Base-by-base conservation (phyloP, 371 early-diverging fungal genomes). In the Mucor lusitanicus region DNA sequence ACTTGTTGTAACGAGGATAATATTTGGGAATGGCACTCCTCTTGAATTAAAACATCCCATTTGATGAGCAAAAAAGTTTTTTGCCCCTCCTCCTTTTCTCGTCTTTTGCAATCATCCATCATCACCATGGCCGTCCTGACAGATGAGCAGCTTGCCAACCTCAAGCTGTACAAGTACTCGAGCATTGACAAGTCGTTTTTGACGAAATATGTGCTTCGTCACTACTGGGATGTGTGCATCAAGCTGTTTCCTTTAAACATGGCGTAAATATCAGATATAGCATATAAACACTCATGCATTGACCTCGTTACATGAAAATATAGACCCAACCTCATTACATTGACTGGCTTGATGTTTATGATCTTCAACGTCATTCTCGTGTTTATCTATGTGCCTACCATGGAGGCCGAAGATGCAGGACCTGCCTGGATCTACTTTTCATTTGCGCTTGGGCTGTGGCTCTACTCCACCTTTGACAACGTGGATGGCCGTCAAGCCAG, bases 401-500 rank as follows among this genome's bases (percentile, higher is more conserved):
- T 81, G 77, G 79, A 75, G 35, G 61, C 67, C 11, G 76, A 78
- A 35, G 53, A 59, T 30, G 65, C 65, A n/a, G 80, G 77, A 19
- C 82, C 82, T 21, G 39, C 72, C 11, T 81, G 82, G 82, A 55
- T 81, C 3, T 79, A 81, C 48, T 73, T 79, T 63, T 91, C 91
- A 67, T 95, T 90, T 81, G 93, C 92, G 9, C 68, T 92, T 25
- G 94, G 94, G 28, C 76, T 99, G 66, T 98, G 95, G 92, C 75
- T 97, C 42, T 98, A 98, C 78, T 94, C 94, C 46, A 95, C 97
- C 6, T 93, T 97, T 76, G 99, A 99, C 79, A 95, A 94, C 71
- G 93, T 99, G 53, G 99, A 99, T 76, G 99, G 99, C 48, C 95
- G 95, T 81, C 99, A 99, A 80, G 99, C 98, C 19, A 83, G 99